Evolutionary conservation across 495 filamentous ascomycete genomes (phyloP), one percentile per base, ranked within the genome.

Genomic region (Xanthoparmelia taractica): DNA sequence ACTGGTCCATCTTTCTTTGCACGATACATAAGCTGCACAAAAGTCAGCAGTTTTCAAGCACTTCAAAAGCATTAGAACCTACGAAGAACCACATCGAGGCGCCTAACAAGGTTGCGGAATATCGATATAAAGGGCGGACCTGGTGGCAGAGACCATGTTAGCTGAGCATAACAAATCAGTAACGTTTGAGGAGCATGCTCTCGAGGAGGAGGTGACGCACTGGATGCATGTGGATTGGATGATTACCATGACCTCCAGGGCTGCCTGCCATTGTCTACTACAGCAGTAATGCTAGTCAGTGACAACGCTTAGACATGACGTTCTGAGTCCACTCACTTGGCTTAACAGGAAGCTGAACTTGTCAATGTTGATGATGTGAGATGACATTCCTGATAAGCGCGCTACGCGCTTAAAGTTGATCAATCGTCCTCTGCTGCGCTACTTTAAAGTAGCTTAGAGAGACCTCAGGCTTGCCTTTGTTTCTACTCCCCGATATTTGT

Each of bases 61-160:
- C 36, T 41, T 25, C 41, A 38, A 8, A 34, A 15, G 12, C 8
- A 61, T 23, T 57, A 23, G 29, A 10, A 57, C 89, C 70, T 83
- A 98, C 94, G 75, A 92, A 97, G 78, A 97, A 97, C 94, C 94
- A 99, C 95, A 97, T 99, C 78, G 87, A 88, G 27, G 94, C 94
- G 65, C 91, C 90, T 57, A 99, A 77, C 59, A 85, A 87, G 34
- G 90, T 97, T 50, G 89, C 94, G 48, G 86, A 80, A 72, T 89
- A 88, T 70, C 90, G 82, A 77, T 97, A 95, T 70, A 96, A 71
- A 59, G 84, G 86, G 60, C 89, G 85, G 43, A 79, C 80, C 69
- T 71, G 23, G 40, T 59, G n/a, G 17, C 38, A 38, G 20, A 57
- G 18, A 4, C 11, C 27, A 41, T 18, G 37, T 58, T n/a, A 57